phyloP scores from a whole-genome alignment of 2,329 filamentous ascomycete species.

The Pleoardoris graminearum region DNA sequence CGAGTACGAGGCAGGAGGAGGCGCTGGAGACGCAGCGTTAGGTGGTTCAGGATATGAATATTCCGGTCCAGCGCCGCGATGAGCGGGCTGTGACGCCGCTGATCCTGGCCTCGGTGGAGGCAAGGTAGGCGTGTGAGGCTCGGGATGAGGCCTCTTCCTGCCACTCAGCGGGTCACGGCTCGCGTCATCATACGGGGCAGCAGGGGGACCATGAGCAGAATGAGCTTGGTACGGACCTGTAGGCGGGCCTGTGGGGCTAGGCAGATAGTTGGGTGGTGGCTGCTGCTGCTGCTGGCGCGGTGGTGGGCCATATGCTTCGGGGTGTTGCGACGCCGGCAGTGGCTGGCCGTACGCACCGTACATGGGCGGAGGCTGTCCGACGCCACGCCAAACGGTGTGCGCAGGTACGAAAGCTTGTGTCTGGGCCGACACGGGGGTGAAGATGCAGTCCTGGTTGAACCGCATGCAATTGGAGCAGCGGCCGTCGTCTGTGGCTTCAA shows the following conservation, averaged over 20 bases:
- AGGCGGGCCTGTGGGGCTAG: constrained; percentile 48
- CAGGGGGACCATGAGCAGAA: constrained; percentile 36
- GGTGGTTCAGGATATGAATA: constrained; percentile 51
- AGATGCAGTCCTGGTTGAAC: constrained; percentile 77
- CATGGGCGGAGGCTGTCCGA: constrained; percentile 53
- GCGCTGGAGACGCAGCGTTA: constrained; percentile 51
- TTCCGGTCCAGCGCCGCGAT: constrained; percentile 39
- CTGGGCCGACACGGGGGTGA: constrained; percentile 74
- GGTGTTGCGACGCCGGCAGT: constrained; percentile 45
- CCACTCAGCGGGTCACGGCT: constrained; percentile 45
- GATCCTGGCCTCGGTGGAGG: constrained; percentile 53
- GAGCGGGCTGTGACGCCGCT: constrained; percentile 47
- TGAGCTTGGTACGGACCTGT: constrained; percentile 48
- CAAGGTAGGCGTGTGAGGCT: constrained; percentile 56
- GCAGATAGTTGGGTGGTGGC: constrained; percentile 47
- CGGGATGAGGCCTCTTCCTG: constrained; percentile 53
- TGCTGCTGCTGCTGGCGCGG: constrained; percentile 41
- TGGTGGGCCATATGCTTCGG: constrained; percentile 42
- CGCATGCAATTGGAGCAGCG: constrained; percentile 73
- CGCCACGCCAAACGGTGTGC: constrained; percentile 63
- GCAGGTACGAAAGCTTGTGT: constrained; percentile 75
- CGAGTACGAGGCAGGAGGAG: constrained; percentile 47
- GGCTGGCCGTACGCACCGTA: constrained; percentile 58
- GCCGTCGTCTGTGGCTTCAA: constrained; percentile 71
- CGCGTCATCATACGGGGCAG: constrained; percentile 44